Conservation (phyloP, 305 asterid genomes). For the Fraxinus latifolia region DNA sequence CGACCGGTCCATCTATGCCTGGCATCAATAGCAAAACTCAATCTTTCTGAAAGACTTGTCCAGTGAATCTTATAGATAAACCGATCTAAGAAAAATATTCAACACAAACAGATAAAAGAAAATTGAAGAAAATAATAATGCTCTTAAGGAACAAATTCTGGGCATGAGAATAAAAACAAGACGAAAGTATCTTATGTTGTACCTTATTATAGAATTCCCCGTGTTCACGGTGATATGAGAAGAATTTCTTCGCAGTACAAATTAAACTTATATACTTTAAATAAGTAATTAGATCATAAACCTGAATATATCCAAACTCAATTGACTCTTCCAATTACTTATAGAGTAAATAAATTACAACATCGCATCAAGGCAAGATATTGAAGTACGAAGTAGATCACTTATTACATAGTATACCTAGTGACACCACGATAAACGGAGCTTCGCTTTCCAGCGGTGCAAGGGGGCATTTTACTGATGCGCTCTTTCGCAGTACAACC, state of each 20-base stretch:
- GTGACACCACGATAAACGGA: conserved; percentile 97
- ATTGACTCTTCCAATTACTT: background rate
- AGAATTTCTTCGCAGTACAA: background rate
- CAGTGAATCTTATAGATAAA: background rate
- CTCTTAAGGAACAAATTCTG: background rate
- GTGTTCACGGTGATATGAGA: background rate
- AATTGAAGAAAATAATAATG: background rate
- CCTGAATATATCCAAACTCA: background rate
- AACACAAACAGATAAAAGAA: background rate
- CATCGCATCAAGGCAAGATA: background rate
- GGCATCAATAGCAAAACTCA: conserved; percentile 23
- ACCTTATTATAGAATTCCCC: background rate
- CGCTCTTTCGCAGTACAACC: conserved; percentile 97
- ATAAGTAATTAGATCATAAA: background rate
- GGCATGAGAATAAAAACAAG: background rate
- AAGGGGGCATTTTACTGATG: conserved; percentile 97
- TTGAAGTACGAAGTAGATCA: background rate
- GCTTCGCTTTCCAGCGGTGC: conserved; percentile 97
- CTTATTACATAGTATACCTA: conserved; percentile 42
- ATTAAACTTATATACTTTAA: background rate
- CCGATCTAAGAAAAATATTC: background rate
- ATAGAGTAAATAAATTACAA: background rate
- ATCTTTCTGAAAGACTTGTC: background rate
- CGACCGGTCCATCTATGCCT: conserved; percentile 99
- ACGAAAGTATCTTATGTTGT: background rate